phyloP scores from a whole-genome alignment of 2,329 filamentous ascomycete species.

The Phaeoacremonium minimum region DNA sequence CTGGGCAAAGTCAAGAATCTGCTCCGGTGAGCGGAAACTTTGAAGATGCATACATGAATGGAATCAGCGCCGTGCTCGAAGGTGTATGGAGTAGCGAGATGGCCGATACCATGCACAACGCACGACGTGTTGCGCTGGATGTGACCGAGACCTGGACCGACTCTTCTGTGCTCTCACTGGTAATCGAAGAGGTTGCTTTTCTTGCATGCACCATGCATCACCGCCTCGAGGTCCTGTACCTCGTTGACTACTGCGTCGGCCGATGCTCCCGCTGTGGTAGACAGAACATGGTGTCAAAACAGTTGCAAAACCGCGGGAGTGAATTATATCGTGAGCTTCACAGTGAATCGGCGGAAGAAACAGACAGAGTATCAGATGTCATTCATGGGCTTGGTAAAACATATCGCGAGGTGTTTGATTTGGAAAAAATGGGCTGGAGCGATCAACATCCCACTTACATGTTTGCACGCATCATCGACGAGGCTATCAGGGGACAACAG shows the following conservation, averaged over 20 bases:
- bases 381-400: slow-evolving; percentile 20
- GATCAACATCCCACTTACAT: slow-evolving; percentile 20
- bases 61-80: slow-evolving; percentile 7
- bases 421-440: slow-evolving; percentile 24
- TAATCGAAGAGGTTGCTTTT: slow-evolving; percentile 10
- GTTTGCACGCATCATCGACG: slow-evolving; percentile 21
- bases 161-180: not conserved
- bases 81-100: slow-evolving; percentile 8
- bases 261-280: not conserved
- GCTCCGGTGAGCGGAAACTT: not conserved
- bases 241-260: slow-evolving; percentile 9
- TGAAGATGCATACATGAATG: slow-evolving; percentile 1
- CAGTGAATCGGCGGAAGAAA: slow-evolving; percentile 9
- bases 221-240: slow-evolving; percentile 11
- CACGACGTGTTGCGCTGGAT: slow-evolving; percentile 10
- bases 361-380: slow-evolving; percentile 17
- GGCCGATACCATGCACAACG: slow-evolving; percentile 6
- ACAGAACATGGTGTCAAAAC: not conserved
- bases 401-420: slow-evolving; percentile 25
- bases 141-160: slow-evolving; percentile 8
- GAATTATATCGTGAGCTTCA: slow-evolving; percentile 17
- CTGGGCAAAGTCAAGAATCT: too few species aligned
- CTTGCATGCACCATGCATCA: slow-evolving; percentile 11
- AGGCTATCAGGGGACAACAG: slow-evolving; percentile 24
- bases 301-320: slow-evolving; percentile 11